phyloP scores from a whole-genome alignment of 1,139 yeast genomes.

The Casaregolazyma suthepensis region DNA sequence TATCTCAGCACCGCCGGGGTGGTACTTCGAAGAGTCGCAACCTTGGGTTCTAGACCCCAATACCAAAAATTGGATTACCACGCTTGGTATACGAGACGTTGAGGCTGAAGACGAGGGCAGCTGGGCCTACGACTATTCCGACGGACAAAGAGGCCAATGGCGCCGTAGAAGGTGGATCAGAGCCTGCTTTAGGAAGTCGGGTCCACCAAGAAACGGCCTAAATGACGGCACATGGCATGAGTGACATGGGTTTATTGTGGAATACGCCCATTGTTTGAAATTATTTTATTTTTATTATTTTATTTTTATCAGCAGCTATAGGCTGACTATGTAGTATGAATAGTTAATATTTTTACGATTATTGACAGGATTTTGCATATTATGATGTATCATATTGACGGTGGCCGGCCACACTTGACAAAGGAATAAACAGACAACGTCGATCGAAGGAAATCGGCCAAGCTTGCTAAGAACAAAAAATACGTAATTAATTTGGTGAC shows the following conservation, averaged over 20 bases:
- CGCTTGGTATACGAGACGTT: slow-evolving; percentile 37
- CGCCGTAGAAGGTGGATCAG: slow-evolving; percentile 36
- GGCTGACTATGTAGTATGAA: neutral
- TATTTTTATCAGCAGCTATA: neutral
- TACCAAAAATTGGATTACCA: slow-evolving; percentile 48
- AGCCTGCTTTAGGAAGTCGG: slow-evolving; percentile 23
- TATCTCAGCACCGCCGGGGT: slow-evolving; percentile 62
- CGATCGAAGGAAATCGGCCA: neutral
- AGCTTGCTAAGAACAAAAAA: neutral
- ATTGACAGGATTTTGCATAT: neutral
- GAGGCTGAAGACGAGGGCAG: slow-evolving; percentile 32
- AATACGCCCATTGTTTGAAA: neutral
- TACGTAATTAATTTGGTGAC: neutral
- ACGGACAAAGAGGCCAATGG: slow-evolving; percentile 33
- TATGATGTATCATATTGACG: neutral
- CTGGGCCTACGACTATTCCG: slow-evolving; percentile 44
- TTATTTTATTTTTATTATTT: neutral
- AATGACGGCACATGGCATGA: neutral
- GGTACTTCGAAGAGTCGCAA: slow-evolving; percentile 59
- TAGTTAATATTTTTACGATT: neutral
- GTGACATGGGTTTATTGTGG: neutral
- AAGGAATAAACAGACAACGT: too few relatives aligned
- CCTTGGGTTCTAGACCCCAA: slow-evolving; percentile 63
- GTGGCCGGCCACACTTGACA: neutral
- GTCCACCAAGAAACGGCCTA: slow-evolving; percentile 12